Evolutionary conservation across 2,329 filamentous ascomycete species (phyloP).

Genomic region (Monilinia fructicola): DNA sequence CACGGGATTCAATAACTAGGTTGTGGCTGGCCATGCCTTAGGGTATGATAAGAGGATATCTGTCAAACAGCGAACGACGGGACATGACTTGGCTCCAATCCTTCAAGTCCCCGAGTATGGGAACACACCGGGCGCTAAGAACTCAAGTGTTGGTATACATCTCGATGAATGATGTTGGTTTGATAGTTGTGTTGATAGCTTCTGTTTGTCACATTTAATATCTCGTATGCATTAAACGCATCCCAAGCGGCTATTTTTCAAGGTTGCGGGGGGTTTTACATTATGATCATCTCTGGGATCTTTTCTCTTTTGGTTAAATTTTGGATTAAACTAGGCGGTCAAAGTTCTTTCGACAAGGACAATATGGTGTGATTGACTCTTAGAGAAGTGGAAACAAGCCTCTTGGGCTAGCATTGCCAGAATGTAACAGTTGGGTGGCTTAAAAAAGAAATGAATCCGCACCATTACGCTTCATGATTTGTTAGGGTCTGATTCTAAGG

Average conservation of each 20-base stretch:
- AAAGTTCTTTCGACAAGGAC: too few relatives aligned
- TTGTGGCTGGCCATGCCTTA: too few relatives aligned
- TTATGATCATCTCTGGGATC: too few relatives aligned
- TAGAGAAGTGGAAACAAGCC: neutral
- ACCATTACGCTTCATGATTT: neutral
- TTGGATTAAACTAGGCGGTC: neutral
- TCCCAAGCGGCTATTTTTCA: neutral
- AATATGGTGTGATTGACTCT: too few relatives aligned
- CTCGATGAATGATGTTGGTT: too few relatives aligned
- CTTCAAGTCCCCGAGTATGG: neutral
- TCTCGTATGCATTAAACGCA: neutral
- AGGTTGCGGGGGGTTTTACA: too few relatives aligned
- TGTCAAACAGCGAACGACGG: too few relatives aligned
- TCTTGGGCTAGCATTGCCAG: neutral
- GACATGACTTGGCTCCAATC: neutral
- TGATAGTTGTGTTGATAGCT: too few relatives aligned
- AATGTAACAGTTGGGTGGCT: conserved; percentile 3
- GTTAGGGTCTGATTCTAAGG: neutral
- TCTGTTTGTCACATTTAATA: neutral
- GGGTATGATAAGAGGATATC: too few relatives aligned
- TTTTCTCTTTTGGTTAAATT: neutral
- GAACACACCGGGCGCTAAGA: neutral
- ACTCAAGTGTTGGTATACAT: neutral
- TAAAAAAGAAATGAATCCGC: neutral
- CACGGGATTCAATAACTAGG: neutral